These are phyloP conservation scores for Histomonas meleagridis DNA, from an alignment of 208 protist species.

Conservation along the genomic window DNA sequence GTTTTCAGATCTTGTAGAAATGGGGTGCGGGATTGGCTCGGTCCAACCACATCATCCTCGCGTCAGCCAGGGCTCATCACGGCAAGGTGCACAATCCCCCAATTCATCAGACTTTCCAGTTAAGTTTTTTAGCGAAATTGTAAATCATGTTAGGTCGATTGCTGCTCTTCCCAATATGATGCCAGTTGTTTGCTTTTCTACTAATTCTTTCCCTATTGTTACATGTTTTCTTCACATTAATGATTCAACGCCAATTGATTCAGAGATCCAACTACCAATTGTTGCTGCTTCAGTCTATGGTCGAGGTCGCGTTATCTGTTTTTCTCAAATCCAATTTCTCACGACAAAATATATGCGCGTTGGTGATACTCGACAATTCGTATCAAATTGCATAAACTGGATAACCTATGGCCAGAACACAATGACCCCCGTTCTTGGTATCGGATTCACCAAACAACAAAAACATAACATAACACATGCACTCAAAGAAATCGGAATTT, in stretches of 20 bases:
- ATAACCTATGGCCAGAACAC: not conserved
- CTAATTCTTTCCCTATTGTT: slow-evolving; percentile 4
- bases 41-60: too few relatives aligned
- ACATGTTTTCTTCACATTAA: not conserved
- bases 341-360: not conserved
- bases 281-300: not conserved
- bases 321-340: not conserved
- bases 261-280: not conserved
- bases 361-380: not conserved
- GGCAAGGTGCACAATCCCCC: too few relatives aligned
- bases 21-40: too few relatives aligned
- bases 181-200: not conserved
- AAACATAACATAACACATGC: not conserved
- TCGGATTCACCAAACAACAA: not conserved
- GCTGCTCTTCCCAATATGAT: not conserved
- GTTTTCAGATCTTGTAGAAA: too few relatives aligned
- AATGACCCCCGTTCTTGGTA: not conserved
- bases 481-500: not conserved
- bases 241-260: not conserved
- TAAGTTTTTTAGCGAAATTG: not conserved
- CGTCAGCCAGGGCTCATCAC: too few relatives aligned
- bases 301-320: not conserved
- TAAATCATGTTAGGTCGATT: not conserved
- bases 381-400: not conserved
- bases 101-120: too few relatives aligned